phyloP scores from a whole-genome alignment of 2,329 filamentous ascomycete species.

The Sporothrix mexicana region DNA sequence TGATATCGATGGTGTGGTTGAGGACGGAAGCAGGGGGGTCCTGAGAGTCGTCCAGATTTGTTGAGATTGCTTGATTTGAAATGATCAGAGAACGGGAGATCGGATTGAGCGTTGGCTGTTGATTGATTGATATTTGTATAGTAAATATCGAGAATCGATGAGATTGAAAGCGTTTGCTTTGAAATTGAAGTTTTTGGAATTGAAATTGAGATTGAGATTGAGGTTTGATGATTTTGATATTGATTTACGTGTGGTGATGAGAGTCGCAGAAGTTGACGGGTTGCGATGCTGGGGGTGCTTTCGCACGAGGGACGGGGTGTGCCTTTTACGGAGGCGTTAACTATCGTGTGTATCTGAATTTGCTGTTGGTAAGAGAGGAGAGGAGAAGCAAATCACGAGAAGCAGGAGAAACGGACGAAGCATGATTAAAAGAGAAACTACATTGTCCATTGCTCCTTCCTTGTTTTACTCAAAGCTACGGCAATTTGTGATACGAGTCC shows the following conservation, averaged over 20 bases:
- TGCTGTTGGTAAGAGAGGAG: slow-evolving; percentile 6
- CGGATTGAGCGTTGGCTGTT: neutral
- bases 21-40: neutral
- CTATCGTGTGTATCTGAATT: slow-evolving; percentile 4
- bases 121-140: neutral
- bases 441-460: neutral
- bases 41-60: neutral
- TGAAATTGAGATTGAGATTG: neutral
- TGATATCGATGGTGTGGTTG: neutral
- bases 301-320: slow-evolving; percentile 26
- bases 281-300: slow-evolving; percentile 28
- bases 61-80: neutral
- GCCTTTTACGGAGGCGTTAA: slow-evolving; percentile 19
- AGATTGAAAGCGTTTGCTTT: neutral
- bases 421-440: slow-evolving; percentile 15
- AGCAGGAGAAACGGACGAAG: slow-evolving; percentile 14
- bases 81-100: neutral
- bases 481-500: slow-evolving; percentile 6
- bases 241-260: neutral
- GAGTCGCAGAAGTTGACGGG: slow-evolving; percentile 21
- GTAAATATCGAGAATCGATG: neutral
- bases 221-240: neutral
- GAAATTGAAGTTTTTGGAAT: neutral
- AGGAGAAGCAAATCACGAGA: slow-evolving; percentile 15
- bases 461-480: neutral